Percentiles rank a stretch among this genome's conserved stretches.
phyloP scores from a whole-genome alignment of 164 flowering plant genomes.

The Kalanchoe fedtschenkoi region DNA sequence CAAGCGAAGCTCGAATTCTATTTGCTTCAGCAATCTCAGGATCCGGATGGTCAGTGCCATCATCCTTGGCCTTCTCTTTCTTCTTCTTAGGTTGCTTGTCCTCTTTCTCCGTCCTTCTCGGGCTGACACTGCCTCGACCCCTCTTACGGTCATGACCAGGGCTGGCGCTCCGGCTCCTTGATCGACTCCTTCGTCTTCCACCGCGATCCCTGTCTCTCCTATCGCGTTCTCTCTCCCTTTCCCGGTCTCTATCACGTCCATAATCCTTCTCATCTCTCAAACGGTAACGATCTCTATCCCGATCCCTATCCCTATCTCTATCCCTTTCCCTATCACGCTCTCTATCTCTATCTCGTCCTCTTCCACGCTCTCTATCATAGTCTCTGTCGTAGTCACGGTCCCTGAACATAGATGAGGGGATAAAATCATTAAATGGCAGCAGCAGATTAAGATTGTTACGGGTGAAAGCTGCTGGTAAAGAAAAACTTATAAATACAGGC shows the following conservation, averaged over 20 bases:
- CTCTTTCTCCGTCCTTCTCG: slow-evolving; percentile 43
- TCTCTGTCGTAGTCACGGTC: slow-evolving; percentile 31
- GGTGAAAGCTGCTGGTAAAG: not conserved
- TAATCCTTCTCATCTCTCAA: slow-evolving; percentile 66
- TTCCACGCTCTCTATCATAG: slow-evolving; percentile 18
- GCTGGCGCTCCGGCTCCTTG: slow-evolving; percentile 70
- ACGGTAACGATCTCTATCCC: slow-evolving; percentile 53
- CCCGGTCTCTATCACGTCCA: slow-evolving; percentile 62
- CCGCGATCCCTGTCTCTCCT: slow-evolving; percentile 78
- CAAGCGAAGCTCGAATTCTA: slow-evolving; percentile 68
- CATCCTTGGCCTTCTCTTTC: slow-evolving; percentile 66
- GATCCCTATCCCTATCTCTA: slow-evolving; percentile 32
- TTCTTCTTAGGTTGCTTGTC: slow-evolving; percentile 59
- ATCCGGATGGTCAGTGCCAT: slow-evolving; percentile 91
- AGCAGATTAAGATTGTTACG: not conserved
- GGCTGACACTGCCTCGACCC: slow-evolving; percentile 53
- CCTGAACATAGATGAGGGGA: slow-evolving; percentile 15
- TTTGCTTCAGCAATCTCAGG: slow-evolving; percentile 94
- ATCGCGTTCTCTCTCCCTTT: slow-evolving; percentile 52
- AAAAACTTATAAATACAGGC: not conserved
- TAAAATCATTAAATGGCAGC: not conserved
- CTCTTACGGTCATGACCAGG: slow-evolving; percentile 53
- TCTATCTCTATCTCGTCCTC: slow-evolving; percentile 27
- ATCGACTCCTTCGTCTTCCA: slow-evolving; percentile 57
- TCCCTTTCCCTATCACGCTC: slow-evolving; percentile 47